These are phyloP conservation scores for Datura wrightii DNA, from an alignment of 257 asterid species.

Conservation along the genomic window DNA sequence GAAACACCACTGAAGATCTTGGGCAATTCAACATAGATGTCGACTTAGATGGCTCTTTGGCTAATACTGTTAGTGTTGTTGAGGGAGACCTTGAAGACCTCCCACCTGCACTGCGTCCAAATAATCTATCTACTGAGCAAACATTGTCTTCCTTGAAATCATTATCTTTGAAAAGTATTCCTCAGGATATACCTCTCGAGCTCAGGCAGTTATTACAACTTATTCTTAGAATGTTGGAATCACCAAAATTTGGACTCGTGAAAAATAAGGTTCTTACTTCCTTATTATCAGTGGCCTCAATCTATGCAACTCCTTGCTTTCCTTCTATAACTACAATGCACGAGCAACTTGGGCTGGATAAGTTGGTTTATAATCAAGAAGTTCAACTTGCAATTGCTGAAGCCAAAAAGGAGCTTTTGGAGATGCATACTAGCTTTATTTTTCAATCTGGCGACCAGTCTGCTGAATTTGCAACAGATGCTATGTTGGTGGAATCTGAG, in stretches of 20 bases:
- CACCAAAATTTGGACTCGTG: slow-evolving; percentile 55
- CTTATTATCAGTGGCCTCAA: slow-evolving; percentile 64
- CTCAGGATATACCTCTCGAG: slow-evolving; percentile 64
- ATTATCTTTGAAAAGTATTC: slow-evolving; percentile 56
- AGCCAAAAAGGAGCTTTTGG: slow-evolving; percentile 63
- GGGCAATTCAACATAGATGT: slow-evolving; percentile 96
- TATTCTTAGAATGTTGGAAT: slow-evolving; percentile 58
- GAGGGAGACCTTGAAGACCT: slow-evolving; percentile 95
- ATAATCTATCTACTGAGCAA: slow-evolving; percentile 66
- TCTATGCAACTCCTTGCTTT: slow-evolving; percentile 48
- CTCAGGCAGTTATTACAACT: slow-evolving; percentile 61
- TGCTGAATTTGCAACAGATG: slow-evolving; percentile 54
- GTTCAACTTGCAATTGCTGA: slow-evolving; percentile 53
- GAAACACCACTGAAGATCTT: slow-evolving; percentile 90
- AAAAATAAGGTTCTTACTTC: slow-evolving; percentile 61
- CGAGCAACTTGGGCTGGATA: slow-evolving; percentile 43
- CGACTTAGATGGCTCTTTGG: slow-evolving; percentile 82
- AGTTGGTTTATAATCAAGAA: slow-evolving; percentile 42
- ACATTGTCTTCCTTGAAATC: slow-evolving; percentile 62
- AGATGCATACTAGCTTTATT: slow-evolving; percentile 51
- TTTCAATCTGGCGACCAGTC: slow-evolving; percentile 48
- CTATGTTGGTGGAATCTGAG: slow-evolving; percentile 58
- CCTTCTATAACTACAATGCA: slow-evolving; percentile 42
- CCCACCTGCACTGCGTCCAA: slow-evolving; percentile 83
- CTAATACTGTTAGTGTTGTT: slow-evolving; percentile 68